Percentiles rank a stretch among this genome's conserved stretches.
Conservation (phyloP, 805 yeast genomes). For the Myxozyma sirexii region DNA sequence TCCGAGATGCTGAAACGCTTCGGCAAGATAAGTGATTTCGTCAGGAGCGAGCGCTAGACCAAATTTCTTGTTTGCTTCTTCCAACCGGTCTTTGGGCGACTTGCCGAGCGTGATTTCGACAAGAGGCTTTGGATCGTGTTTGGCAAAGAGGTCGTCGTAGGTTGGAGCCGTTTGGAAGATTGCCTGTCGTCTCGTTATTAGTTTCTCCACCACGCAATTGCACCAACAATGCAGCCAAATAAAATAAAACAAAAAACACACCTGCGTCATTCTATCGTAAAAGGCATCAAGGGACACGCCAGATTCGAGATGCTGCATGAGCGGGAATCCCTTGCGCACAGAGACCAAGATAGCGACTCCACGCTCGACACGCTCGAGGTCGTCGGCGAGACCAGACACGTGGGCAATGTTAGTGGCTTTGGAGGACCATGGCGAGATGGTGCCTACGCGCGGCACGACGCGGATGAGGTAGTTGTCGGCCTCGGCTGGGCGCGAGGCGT, state of each 20-base stretch:
- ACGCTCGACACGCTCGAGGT: constrained; percentile 84
- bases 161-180: constrained; percentile 61
- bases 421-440: constrained; percentile 98
- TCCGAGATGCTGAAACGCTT: constrained; percentile 68
- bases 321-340: constrained; percentile 71
- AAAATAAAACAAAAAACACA: constrained; percentile 30
- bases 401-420: constrained; percentile 94
- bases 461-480: constrained; percentile 60
- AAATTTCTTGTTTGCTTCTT: constrained; percentile 74
- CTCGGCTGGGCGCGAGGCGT: constrained; percentile 41
- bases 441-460: constrained; percentile 89
- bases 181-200: constrained; percentile 30
- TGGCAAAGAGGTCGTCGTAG: constrained; percentile 71
- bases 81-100: constrained; percentile 57
- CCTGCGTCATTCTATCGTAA: constrained; percentile 94
- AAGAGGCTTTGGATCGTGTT: constrained; percentile 80
- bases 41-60: constrained; percentile 95
- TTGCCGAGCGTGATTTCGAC: constrained; percentile 68
- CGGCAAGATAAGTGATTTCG: constrained; percentile 83
- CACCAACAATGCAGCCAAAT: not conserved
- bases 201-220: not conserved
- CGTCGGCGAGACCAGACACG: constrained; percentile 77
- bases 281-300: constrained; percentile 68
- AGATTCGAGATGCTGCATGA: constrained; percentile 56
- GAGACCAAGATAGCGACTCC: constrained; percentile 77